Conservation (phyloP, 2,329 filamentous ascomycete species). For the Clarireedia sp. region DNA sequence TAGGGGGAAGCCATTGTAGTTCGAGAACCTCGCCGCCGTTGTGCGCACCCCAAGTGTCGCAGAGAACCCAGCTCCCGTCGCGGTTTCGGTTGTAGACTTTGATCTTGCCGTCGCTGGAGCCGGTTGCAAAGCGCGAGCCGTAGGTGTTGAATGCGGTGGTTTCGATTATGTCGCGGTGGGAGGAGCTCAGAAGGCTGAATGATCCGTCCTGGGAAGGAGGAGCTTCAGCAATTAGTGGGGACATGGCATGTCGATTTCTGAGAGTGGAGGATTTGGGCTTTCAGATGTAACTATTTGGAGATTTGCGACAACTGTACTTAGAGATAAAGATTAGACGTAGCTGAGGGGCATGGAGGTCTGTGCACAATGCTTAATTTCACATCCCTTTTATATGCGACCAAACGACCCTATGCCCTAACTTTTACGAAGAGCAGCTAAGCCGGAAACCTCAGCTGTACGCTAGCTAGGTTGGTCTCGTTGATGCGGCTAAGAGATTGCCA, state of each 20-base stretch:
- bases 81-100: slow-evolving; percentile 83
- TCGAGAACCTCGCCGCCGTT: slow-evolving; percentile 84
- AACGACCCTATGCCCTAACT: too few species aligned
- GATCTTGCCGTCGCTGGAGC: slow-evolving; percentile 85
- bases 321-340: too few species aligned
- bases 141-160: slow-evolving; percentile 81
- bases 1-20: slow-evolving; percentile 90
- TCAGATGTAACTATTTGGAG: too few species aligned
- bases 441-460: too few species aligned
- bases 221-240: slow-evolving; percentile 17
- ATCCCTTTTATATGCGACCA: background rate
- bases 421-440: too few species aligned
- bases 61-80: slow-evolving; percentile 68
- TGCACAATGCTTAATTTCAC: background rate
- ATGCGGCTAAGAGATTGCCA: too few species aligned
- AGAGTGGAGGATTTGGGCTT: background rate
- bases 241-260: slow-evolving; percentile 6
- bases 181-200: slow-evolving; percentile 55
- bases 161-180: slow-evolving; percentile 50
- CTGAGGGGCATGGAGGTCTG: background rate
- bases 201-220: slow-evolving; percentile 14
- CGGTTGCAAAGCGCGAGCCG: slow-evolving; percentile 83
- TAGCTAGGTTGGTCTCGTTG: too few species aligned
- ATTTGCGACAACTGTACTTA: too few species aligned
- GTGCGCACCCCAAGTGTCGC: slow-evolving; percentile 85